Base-by-base conservation (phyloP, 352 stramenopile genomes). In the Pythium dissimile region DNA sequence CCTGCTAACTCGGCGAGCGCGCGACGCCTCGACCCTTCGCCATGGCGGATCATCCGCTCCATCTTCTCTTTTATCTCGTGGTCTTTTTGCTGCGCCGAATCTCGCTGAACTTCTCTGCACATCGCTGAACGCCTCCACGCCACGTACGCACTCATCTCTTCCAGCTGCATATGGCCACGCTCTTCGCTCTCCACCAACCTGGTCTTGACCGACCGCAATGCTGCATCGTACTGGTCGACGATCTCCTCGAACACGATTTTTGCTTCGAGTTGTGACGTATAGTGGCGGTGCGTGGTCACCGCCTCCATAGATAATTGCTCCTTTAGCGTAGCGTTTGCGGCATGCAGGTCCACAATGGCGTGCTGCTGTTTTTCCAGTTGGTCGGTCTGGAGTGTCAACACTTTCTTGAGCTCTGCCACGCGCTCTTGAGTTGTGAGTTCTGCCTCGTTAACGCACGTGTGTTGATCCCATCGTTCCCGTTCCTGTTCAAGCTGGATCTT, bases 311-410 rank as follows among this genome's bases (percentile, higher is more conserved):
- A 37, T 15, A 12, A n/a, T 1, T 70, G 51, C 5, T 68, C 39
- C 15, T 75, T 50, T 16, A 83, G 20, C 23, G 30, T 34, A 9
- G 74, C 64, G 26, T 58, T 71, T 3, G 53, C 23, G 1, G 49
- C 23, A 27, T 70, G 56, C 1, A 85, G 48, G 10, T 49, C 54
- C 13, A 65, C 20, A n/a, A 77, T 52, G 34, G 56, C 47, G 26
- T 70, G 59, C 7, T 72, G 64, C 57, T 80, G 68, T 26, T 66
- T 49, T 21, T 68, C 30, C 8, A 73, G 39, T 2, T 62, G 61
- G 0, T 12, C 46, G 4, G 53, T 56, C 43, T 82, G 64, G 2
- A 67, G 37, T 8, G 54, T 12, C 5, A 75, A 10, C 24, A 67
- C 45, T 1, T 27, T 13, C 4, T 28, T 30, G 11, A 74, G 42